These are phyloP conservation scores for Friedmanniomyces endolithicus DNA, from an alignment of 495 filamentous ascomycete genomes.

Conservation along the genomic window DNA sequence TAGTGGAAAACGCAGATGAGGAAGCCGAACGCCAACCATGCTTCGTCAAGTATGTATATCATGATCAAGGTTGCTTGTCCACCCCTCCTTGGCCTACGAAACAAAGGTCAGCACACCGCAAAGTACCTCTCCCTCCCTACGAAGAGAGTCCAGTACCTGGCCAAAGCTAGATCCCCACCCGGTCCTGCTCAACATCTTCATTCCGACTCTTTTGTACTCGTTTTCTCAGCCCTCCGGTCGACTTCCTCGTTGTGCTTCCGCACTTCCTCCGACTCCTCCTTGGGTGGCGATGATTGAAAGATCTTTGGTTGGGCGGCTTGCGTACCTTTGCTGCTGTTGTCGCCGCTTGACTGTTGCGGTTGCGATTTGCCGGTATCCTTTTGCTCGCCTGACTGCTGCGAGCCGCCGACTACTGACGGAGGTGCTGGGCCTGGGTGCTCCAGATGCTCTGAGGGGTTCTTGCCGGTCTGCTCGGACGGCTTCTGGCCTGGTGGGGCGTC, in stretches of 20 bases:
- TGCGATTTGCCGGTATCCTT: background rate
- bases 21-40: no score
- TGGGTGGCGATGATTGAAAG: conserved; percentile 37
- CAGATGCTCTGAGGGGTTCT: conserved; percentile 18
- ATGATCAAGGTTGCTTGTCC: background rate
- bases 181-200: conserved; percentile 24
- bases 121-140: background rate
- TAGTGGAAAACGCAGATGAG: no score
- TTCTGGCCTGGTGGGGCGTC: conserved; percentile 26
- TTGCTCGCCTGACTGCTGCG: background rate
- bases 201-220: conserved; percentile 22
- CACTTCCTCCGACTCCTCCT: conserved; percentile 24
- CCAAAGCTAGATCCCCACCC: conserved; percentile 25
- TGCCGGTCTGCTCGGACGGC: conserved; percentile 23
- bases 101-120: background rate
- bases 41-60: background rate
- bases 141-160: background rate
- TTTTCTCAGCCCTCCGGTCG: conserved; percentile 38
- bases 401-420: conserved; percentile 21
- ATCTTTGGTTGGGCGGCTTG: conserved; percentile 31
- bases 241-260: conserved; percentile 52
- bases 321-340: conserved; percentile 19
- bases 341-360: conserved; percentile 1
- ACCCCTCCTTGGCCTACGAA: background rate
- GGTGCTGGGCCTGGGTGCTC: conserved; percentile 30